Conservation (phyloP, 169 alveolate genomes). For the Cryptosporidium felis region DNA sequence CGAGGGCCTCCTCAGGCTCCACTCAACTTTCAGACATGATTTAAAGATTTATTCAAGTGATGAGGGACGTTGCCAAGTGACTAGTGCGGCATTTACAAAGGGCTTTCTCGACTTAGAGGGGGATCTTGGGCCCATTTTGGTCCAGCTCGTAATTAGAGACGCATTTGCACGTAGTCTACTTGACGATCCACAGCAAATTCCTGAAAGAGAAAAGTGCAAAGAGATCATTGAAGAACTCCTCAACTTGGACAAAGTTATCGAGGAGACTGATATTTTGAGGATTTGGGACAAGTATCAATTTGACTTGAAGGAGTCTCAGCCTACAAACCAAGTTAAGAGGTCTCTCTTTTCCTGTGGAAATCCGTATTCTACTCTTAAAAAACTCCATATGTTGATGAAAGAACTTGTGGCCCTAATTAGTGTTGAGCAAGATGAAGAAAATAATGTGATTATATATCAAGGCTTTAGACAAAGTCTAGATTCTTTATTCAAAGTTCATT, state of each 20-base stretch:
- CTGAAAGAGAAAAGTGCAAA: conserved; percentile 52
- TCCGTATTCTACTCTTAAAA: neutral
- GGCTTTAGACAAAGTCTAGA: conserved; percentile 32
- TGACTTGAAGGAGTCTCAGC: conserved; percentile 1
- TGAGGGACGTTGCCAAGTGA: conserved; percentile 97
- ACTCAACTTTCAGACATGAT: conserved; percentile 97
- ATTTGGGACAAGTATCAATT: neutral
- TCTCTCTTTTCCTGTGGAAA: conserved; percentile 33
- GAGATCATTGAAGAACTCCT: conserved; percentile 46
- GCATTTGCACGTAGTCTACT: conserved; percentile 73
- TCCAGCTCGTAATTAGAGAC: conserved; percentile 88
- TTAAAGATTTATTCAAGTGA: conserved; percentile 95
- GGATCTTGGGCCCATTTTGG: conserved; percentile 94
- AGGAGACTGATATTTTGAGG: conserved; percentile 40
- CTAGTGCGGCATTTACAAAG: conserved; percentile 98
- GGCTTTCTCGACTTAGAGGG: conserved; percentile 97
- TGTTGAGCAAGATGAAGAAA: conserved; percentile 3
- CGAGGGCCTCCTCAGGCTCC: conserved; percentile 94
- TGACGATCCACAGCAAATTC: conserved; percentile 65
- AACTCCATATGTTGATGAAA: conserved; percentile 2
- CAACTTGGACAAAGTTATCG: conserved; percentile 56
- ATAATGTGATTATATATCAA: neutral
- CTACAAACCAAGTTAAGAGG: neutral
- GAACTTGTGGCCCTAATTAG: neutral
- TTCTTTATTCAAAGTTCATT: conserved; percentile 11